Conservation (phyloP, 139 green algal genomes). For the Ostreobium quekettii region DNA sequence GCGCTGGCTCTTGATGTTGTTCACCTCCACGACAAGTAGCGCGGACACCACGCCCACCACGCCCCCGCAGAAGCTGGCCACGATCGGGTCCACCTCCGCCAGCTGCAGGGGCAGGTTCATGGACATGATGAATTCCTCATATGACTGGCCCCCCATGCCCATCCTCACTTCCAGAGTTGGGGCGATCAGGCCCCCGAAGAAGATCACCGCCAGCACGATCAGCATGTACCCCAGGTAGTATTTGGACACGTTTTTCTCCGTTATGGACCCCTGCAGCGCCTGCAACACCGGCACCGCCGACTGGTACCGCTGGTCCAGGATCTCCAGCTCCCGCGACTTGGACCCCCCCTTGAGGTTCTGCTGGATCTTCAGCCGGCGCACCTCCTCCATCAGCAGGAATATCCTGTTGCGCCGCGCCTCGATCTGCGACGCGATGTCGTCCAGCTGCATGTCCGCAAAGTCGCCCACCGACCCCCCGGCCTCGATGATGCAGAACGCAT, state of each 20-base stretch:
- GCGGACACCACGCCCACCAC: constrained; percentile 87
- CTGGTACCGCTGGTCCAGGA: constrained; percentile 54
- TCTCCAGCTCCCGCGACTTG: constrained; percentile 31
- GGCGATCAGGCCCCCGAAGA: constrained; percentile 87
- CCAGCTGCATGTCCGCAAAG: constrained; percentile 69
- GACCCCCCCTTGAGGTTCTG: constrained; percentile 66
- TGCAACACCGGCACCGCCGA: constrained; percentile 83
- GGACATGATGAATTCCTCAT: constrained; percentile 84
- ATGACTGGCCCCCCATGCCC: constrained; percentile 82
- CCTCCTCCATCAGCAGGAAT: constrained; percentile 97
- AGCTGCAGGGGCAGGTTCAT: constrained; percentile 86
- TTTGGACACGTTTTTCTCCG: constrained; percentile 67
- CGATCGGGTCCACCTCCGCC: constrained; percentile 92
- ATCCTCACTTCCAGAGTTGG: constrained; percentile 86
- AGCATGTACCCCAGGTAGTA: constrained; percentile 75
- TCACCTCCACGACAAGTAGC: constrained; percentile 86
- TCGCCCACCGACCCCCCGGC: constrained; percentile 68
- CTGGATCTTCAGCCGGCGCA: constrained; percentile 90
- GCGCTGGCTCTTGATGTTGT: constrained; percentile 83
- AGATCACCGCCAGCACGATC: constrained; percentile 68
- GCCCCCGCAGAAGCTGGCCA: constrained; percentile 95
- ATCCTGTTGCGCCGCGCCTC: constrained; percentile 70
- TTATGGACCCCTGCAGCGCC: no score
- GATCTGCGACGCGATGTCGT: constrained; percentile 74
- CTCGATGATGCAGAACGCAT: constrained; percentile 94